Base-by-base conservation (phyloP, 192 early-diverging fungal genomes). In the Rhizophagus clarus region DNA sequence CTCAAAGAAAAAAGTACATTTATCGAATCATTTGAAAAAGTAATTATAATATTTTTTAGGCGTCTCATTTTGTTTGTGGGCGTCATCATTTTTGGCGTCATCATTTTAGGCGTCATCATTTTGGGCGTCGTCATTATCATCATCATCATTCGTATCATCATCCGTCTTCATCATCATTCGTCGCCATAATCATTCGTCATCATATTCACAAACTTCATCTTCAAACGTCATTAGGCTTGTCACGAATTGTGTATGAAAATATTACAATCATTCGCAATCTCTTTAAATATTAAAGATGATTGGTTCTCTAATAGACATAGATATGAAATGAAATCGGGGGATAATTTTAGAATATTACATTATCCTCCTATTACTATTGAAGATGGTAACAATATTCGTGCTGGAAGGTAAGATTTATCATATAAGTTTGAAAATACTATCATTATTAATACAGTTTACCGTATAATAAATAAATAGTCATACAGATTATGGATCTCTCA, bases 401-500 rank as follows among this genome's bases (percentile, higher is more conserved):
- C 86, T 20, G 86, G 85, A 82, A 87, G 85, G 87, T 85, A 81
- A 22, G 7, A 15, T 28, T 15, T 32, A 22, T 70, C 17, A 69
- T 69, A 4, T 22, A n/a, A n/a, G n/a, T n/a, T n/a, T n/a, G n/a
- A n/a, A n/a, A n/a, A n/a, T n/a, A n/a, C n/a, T n/a, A n/a, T n/a
- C n/a, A n/a, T n/a, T n/a, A n/a, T n/a, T n/a, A n/a, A n/a, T n/a
- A n/a, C n/a, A n/a, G n/a, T n/a, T n/a, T n/a, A n/a, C n/a, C n/a
- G n/a, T n/a, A n/a, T n/a, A n/a, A n/a, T n/a, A n/a, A n/a, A n/a
- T 20, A 20, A 51, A 17, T 77, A 90, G 87, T 51, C 88, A 91
- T 32, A 88, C 91, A 2, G 92, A 93, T 78, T 93, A 94, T 81
- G 93, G 93, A 10, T 89, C 88, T 1, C 75, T 93, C 42, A 93